A percentile compares a stretch with the other conserved stretches of the same genome.
phyloP scores from a whole-genome alignment of 2,329 filamentous ascomycete genomes.

The Cephalotrichum gorgonifer region DNA sequence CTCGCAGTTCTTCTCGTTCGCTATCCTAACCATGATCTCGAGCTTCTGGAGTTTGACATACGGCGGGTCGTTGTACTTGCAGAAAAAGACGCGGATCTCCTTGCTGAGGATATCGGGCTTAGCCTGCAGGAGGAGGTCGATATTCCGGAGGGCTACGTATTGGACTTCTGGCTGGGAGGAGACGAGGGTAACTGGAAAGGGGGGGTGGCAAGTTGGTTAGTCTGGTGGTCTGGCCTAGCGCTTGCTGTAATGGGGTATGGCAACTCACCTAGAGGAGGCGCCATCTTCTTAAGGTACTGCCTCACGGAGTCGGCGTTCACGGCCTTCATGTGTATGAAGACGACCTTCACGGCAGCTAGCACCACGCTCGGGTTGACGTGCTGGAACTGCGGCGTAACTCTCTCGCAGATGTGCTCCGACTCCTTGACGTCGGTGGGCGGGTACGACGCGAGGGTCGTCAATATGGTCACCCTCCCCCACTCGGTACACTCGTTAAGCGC shows the following conservation, averaged over 20 bases:
- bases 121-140: slow-evolving; percentile 89
- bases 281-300: slow-evolving; percentile 97
- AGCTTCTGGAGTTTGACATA: slow-evolving; percentile 97
- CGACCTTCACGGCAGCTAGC: slow-evolving; percentile 91
- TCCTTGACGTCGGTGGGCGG: slow-evolving; percentile 82
- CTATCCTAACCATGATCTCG: slow-evolving; percentile 98
- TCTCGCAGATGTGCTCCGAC: slow-evolving; percentile 94
- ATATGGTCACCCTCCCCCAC: slow-evolving; percentile 91
- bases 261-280: slow-evolving; percentile 73
- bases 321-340: slow-evolving; percentile 90
- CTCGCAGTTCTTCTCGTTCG: slow-evolving; percentile 92
- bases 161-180: slow-evolving; percentile 95
- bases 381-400: slow-evolving; percentile 93
- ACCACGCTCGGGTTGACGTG: slow-evolving; percentile 97
- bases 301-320: slow-evolving; percentile 68
- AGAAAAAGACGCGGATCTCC: slow-evolving; percentile 96
- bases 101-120: slow-evolving; percentile 96
- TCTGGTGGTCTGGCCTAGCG: too few species aligned
- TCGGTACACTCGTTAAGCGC: slow-evolving; percentile 97
- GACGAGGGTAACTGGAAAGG: slow-evolving; percentile 74
- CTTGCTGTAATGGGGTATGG: not conserved
- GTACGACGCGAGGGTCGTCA: slow-evolving; percentile 84
- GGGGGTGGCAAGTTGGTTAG: too few species aligned
- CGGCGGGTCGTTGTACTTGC: slow-evolving; percentile 98
- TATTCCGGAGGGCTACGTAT: slow-evolving; percentile 92